Base-by-base conservation (phyloP, 176 grass and related monocot species). In the Dactylis glomerata region DNA sequence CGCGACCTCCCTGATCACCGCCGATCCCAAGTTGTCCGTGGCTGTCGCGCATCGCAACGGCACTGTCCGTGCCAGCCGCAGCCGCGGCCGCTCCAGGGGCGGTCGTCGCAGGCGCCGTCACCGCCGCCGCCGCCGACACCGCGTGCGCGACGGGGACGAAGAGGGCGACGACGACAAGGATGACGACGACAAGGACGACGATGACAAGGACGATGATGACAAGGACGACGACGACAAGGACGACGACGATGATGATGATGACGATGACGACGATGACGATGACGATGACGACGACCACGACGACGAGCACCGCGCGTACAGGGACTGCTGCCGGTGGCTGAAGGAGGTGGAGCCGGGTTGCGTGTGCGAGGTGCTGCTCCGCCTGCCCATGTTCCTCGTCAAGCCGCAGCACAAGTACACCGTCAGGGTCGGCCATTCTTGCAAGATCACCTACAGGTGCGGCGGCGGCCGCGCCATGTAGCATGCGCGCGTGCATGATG, bases 301-400 rank as follows among this genome's bases (percentile, higher is more conserved):
- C 0, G 72, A 92, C 69, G 86, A 86, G 34, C 82, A 85, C 58
- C 92, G 82, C 30, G 87, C 85, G 54, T 84, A 89, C 82, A 80
- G 74, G 38, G 90, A 97, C 62, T 97, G 92, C 73, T 97, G 95
- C 69, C 88, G 90, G 47, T 97, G 95, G 95, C 77, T 97, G 6
- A 80, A 87, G 62, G 90, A 94, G 69, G 86, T 97, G 38, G 95
- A 97, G 46, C 87, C 91, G 36, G 89, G 62, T 44, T 97, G 95
- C 74, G 95, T 97, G 47, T 97, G 95, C 41, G 84, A 91, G 45
- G 58, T 84, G 52, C 73, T 97, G 51, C 73, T 91, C 65, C 92
- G 70, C 51, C 75, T 97, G 15, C 95, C 95, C 58, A 20, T 73
- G 8, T 97, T 94, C 87, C 86, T 97, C 14, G 52, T 90, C 44